Conservation (phyloP, 805 yeast species). For the Candida ovalis region DNA sequence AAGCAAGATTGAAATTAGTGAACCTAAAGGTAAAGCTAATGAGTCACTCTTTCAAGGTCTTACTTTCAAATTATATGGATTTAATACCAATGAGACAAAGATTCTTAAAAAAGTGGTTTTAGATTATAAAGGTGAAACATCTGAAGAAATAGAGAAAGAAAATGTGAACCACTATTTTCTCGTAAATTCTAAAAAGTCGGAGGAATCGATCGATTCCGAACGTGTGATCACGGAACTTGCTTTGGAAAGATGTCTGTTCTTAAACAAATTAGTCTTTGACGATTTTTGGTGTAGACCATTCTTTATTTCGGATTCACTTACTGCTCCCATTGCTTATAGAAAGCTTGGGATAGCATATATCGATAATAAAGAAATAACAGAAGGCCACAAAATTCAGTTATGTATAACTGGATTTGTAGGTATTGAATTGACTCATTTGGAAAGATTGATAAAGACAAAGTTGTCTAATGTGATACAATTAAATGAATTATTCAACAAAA, state of each 20-base stretch:
- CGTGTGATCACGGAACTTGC: constrained; percentile 26
- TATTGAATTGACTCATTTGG: constrained; percentile 29
- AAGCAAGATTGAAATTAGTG: neutral
- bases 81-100: constrained; percentile 10
- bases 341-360: neutral
- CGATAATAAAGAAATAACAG: neutral
- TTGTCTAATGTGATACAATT: constrained; percentile 43
- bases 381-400: constrained; percentile 8
- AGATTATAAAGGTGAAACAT: constrained; percentile 22
- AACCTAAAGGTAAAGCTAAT: neutral
- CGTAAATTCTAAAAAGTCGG: constrained; percentile 16
- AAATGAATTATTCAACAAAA: constrained; percentile 45
- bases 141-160: neutral
- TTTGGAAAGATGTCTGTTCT: constrained; percentile 28
- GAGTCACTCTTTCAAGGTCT: constrained; percentile 16
- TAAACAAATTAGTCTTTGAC: constrained; percentile 13
- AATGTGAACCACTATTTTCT: constrained; percentile 12
- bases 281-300: constrained; percentile 26
- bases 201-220: neutral
- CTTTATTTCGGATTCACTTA: constrained; percentile 2
- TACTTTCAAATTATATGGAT: constrained; percentile 20
- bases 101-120: constrained; percentile 22
- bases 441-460: constrained; percentile 52
- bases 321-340: neutral
- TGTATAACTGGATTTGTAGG: constrained; percentile 31